phyloP scores from a whole-genome alignment of 1,139 yeast species.

The Nematodospora anomalae region DNA sequence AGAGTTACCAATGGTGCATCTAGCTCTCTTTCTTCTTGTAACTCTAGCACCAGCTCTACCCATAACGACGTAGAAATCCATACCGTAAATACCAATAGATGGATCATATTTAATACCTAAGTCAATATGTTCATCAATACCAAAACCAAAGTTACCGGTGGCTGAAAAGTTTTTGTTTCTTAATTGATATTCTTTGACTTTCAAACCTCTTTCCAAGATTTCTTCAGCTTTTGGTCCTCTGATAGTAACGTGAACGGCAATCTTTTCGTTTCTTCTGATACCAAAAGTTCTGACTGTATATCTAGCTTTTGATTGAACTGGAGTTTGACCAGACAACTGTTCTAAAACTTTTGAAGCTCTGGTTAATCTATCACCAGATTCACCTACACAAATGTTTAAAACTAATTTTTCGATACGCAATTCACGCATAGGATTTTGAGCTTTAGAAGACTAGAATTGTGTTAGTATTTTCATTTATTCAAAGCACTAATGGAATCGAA shows the following conservation, averaged over 20 bases:
- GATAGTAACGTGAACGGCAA: slow-evolving; percentile 98
- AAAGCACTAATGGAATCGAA: too few relatives aligned
- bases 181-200: slow-evolving; percentile 99
- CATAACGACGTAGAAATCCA: slow-evolving; percentile 99
- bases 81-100: slow-evolving; percentile 99
- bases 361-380: slow-evolving; percentile 99
- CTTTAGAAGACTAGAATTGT: slow-evolving; percentile 26
- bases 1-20: slow-evolving; percentile 83
- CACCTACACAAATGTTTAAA: slow-evolving; percentile 99
- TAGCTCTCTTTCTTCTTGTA: slow-evolving; percentile 98
- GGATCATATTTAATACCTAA: slow-evolving; percentile 99
- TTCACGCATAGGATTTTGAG: slow-evolving; percentile 87
- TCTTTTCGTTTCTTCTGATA: slow-evolving; percentile 99
- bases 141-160: slow-evolving; percentile 99
- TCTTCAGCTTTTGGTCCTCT: slow-evolving; percentile 99
- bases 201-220: slow-evolving; percentile 99
- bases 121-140: slow-evolving; percentile 99
- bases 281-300: slow-evolving; percentile 99
- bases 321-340: slow-evolving; percentile 99
- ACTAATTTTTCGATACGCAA: slow-evolving; percentile 99
- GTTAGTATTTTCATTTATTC: slow-evolving; percentile 21
- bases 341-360: slow-evolving; percentile 99
- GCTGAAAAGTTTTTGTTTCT: slow-evolving; percentile 91
- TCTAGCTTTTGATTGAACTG: slow-evolving; percentile 99
- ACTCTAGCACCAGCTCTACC: slow-evolving; percentile 99